A percentile compares a stretch with the other conserved stretches of the same genome.
These are phyloP conservation scores for Hirsutella minnesotensis DNA, from an alignment of 2,329 filamentous ascomycete genomes.

Conservation along the genomic window DNA sequence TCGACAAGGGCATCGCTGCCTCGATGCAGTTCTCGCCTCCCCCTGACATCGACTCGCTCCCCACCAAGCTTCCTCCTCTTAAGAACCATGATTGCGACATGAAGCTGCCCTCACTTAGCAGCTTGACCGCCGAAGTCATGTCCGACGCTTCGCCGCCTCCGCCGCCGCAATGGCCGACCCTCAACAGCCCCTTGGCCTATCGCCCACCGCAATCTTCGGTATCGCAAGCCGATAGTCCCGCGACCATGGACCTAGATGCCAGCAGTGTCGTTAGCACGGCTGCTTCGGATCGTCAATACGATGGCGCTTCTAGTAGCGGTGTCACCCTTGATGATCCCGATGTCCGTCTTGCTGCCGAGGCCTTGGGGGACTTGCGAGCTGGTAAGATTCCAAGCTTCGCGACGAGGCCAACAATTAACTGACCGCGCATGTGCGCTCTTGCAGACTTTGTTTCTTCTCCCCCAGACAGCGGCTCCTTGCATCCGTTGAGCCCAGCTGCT, in stretches of 20 bases:
- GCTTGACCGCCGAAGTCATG: constrained; percentile 16
- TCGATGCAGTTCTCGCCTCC: constrained; percentile 13
- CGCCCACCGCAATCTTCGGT: constrained; percentile 13
- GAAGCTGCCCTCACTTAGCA: constrained; percentile 24
- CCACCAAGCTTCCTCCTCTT: constrained; percentile 13
- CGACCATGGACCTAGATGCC: constrained; percentile 36
- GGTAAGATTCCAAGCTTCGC: no score
- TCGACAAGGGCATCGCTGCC: constrained; percentile 3
- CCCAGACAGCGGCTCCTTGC: constrained; percentile 29
- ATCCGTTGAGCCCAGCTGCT: constrained; percentile 22
- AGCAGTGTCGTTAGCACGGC: constrained; percentile 28
- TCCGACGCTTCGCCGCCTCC: constrained; percentile 10
- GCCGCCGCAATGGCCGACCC: constrained; percentile 31
- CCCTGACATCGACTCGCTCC: constrained; percentile 14
- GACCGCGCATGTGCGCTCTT: neutral
- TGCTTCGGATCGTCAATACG: constrained; percentile 33
- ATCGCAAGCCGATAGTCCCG: constrained; percentile 30
- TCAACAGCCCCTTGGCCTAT: constrained; percentile 37
- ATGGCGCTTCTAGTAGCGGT: constrained; percentile 33
- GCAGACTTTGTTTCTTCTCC: constrained; percentile 61
- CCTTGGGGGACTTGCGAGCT: constrained; percentile 60
- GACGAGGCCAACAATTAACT: no score
- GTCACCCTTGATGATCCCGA: constrained; percentile 53
- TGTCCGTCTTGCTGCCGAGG: constrained; percentile 61
- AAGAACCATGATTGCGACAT: constrained; percentile 15